A percentile compares a stretch with the other conserved stretches of the same genome.
These are phyloP conservation scores for Zasmidium citrigriseum DNA, from an alignment of 2,329 filamentous ascomycete species.

Conservation along the genomic window DNA sequence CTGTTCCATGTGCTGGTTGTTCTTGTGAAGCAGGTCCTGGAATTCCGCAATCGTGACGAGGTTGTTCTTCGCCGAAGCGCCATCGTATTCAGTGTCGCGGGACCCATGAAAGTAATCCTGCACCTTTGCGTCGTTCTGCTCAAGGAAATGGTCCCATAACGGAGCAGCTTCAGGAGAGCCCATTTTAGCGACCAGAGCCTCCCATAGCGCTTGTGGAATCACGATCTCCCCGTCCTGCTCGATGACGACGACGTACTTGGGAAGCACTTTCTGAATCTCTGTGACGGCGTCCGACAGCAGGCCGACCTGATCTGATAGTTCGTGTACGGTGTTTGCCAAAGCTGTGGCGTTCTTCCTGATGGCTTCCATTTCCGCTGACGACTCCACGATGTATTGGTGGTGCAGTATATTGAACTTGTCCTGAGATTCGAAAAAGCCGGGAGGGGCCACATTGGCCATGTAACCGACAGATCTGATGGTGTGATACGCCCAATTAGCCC, in stretches of 20 bases:
- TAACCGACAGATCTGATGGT: neutral
- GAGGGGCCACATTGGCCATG: neutral
- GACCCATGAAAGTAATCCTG: slow-evolving; percentile 39
- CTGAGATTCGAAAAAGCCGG: neutral
- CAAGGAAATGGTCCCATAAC: slow-evolving; percentile 32
- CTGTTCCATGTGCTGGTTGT: slow-evolving; percentile 13
- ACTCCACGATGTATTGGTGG: neutral
- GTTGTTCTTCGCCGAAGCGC: slow-evolving; percentile 10
- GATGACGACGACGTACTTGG: neutral
- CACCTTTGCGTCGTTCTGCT: slow-evolving; percentile 40
- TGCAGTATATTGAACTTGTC: neutral
- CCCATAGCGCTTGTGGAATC: slow-evolving; percentile 65
- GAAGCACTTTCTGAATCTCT: neutral
- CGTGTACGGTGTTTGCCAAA: too few species aligned
- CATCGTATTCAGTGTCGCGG: slow-evolving; percentile 15
- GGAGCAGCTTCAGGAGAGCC: slow-evolving; percentile 47
- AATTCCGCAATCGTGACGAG: slow-evolving; percentile 23
- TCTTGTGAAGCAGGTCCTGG: slow-evolving; percentile 4
- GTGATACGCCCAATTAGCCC: neutral
- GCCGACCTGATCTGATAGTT: neutral
- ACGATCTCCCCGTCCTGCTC: slow-evolving; percentile 50
- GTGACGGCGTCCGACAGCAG: neutral
- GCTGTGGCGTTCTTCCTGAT: too few species aligned
- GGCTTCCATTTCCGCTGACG: too few species aligned
- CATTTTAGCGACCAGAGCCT: slow-evolving; percentile 61